Evolutionary conservation across 2,329 filamentous ascomycete genomes (phyloP).

Genomic region (Calonectria fujianensis): DNA sequence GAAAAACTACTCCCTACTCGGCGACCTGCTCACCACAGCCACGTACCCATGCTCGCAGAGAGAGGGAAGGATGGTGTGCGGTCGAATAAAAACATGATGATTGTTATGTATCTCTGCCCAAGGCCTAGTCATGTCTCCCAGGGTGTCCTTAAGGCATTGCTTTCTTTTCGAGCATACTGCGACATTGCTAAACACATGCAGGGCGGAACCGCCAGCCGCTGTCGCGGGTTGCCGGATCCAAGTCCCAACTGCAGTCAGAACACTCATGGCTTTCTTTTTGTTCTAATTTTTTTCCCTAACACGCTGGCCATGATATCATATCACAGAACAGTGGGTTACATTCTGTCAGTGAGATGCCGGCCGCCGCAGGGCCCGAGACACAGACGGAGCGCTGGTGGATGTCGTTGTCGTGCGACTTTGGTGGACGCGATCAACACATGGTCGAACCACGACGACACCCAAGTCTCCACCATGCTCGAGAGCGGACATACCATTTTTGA

Average conservation of each 20-base stretch:
- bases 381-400: constrained; percentile 39
- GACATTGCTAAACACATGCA: constrained; percentile 28
- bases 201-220: constrained; percentile 23
- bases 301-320: constrained; percentile 58
- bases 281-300: neutral
- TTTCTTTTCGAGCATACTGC: constrained; percentile 21
- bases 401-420: constrained; percentile 54
- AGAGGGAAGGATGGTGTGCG: neutral
- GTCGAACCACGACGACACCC: constrained; percentile 51
- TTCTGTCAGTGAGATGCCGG: constrained; percentile 44
- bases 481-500: constrained; percentile 39
- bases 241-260: constrained; percentile 31
- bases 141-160: constrained; percentile 18
- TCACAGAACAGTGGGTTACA: constrained; percentile 50
- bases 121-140: constrained; percentile 29
- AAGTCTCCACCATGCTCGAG: constrained; percentile 47
- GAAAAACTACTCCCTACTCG: constrained; percentile 8
- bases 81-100: constrained; percentile 18
- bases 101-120: constrained; percentile 40
- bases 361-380: constrained; percentile 40
- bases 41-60: constrained; percentile 10
- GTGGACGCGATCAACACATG: constrained; percentile 51
- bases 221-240: constrained; percentile 20
- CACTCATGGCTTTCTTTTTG: constrained; percentile 6
- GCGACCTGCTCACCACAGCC: constrained; percentile 12